Evolutionary conservation across 345 rosid genomes (phyloP).

Genomic region (Jatropha curcas): DNA sequence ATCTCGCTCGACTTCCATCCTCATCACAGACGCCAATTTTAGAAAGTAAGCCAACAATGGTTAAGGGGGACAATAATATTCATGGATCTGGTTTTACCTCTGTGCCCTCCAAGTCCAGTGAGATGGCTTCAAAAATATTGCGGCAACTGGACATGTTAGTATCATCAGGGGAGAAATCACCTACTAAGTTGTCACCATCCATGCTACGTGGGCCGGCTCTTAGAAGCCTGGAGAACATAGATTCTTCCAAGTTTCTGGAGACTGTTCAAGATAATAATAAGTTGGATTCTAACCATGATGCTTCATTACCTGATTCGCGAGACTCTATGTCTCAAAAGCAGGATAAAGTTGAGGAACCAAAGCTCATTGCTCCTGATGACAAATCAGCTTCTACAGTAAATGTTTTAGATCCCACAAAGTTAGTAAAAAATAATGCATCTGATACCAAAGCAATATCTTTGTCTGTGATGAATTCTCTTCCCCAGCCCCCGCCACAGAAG

Average conservation of each 20-base stretch:
- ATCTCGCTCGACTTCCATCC: conserved; percentile 30
- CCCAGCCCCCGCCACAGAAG: conserved; percentile 35
- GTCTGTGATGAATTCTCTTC: conserved; percentile 33
- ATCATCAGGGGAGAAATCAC: conserved; percentile 64
- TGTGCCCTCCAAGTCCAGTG: conserved; percentile 76
- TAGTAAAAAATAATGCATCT: conserved; percentile 30
- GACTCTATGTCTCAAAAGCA: conserved; percentile 35
- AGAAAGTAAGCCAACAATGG: conserved; percentile 33
- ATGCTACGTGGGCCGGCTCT: conserved; percentile 76
- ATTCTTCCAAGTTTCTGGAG: conserved; percentile 54
- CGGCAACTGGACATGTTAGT: conserved; percentile 67
- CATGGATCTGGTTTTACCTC: conserved; percentile 45
- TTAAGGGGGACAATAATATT: conserved; percentile 36
- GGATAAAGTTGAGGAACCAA: conserved; percentile 23
- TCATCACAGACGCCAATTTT: conserved; percentile 30
- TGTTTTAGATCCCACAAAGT: conserved; percentile 29
- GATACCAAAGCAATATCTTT: conserved; percentile 32
- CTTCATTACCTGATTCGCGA: conserved; percentile 26
- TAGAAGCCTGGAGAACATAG: conserved; percentile 67
- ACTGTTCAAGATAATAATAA: conserved; percentile 39
- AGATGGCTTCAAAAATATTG: conserved; percentile 78
- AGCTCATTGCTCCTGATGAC: conserved; percentile 23
- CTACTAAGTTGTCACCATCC: conserved; percentile 69
- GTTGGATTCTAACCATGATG: conserved; percentile 24
- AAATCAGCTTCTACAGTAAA: conserved; percentile 36